phyloP scores from a whole-genome alignment of 768 basidiomycete species.

The Termitomyces sp. region DNA sequence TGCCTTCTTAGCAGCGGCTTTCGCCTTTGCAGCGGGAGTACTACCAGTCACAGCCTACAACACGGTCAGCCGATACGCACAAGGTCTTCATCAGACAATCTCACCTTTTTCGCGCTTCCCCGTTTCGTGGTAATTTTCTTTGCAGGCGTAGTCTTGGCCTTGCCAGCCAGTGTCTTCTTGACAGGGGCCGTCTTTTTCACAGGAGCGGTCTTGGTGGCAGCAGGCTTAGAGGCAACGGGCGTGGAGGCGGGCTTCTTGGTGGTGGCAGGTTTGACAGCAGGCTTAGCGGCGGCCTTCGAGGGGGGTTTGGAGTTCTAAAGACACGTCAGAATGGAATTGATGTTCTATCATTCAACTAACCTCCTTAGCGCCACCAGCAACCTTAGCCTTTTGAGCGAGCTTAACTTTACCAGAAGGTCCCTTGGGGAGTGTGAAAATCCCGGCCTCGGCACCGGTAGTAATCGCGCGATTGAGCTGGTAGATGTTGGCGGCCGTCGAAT shows the following conservation, averaged over 20 bases:
- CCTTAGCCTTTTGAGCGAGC: conserved; percentile 48
- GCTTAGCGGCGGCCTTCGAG: conserved; percentile 32
- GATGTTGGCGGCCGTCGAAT: conserved; percentile 61
- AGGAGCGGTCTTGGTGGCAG: conserved; percentile 30
- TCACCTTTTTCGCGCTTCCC: background rate
- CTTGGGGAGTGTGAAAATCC: conserved; percentile 34
- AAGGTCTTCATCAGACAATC: too few relatives aligned
- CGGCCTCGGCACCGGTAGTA: conserved; percentile 55
- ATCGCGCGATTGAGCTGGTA: conserved; percentile 77
- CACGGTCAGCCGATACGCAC: background rate
- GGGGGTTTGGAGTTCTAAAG: conserved; percentile 45
- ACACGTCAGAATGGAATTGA: too few relatives aligned
- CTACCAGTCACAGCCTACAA: background rate
- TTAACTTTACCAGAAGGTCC: conserved; percentile 61
- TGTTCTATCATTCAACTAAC: conserved; percentile 31
- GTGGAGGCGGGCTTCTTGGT: conserved; percentile 30
- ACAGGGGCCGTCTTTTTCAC: conserved; percentile 41
- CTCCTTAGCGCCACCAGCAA: conserved; percentile 52
- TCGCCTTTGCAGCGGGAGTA: background rate
- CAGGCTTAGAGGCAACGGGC: conserved; percentile 29
- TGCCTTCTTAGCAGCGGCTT: conserved; percentile 15
- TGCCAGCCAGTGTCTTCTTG: conserved; percentile 53
- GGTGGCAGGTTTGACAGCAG: conserved; percentile 28
- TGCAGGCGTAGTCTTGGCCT: conserved; percentile 33
- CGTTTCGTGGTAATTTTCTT: conserved; percentile 32